A percentile compares a stretch with the other conserved stretches of the same genome.
Evolutionary conservation across 1,284 basidiomycete genomes (phyloP).

Genomic region (Mycena citricolor): DNA sequence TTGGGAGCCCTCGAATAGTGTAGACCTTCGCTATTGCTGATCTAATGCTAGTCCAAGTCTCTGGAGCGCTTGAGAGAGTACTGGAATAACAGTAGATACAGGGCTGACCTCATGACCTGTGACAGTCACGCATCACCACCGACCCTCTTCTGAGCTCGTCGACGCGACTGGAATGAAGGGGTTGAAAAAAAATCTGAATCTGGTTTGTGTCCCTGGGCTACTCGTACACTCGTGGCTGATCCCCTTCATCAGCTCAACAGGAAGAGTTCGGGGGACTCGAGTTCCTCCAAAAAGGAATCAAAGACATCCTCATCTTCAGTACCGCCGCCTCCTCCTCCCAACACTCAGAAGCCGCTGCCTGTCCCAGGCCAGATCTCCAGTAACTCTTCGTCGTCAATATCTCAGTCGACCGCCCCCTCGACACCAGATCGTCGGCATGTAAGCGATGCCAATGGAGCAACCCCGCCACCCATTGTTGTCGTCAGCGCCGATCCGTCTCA

Average conservation of each 20-base stretch:
- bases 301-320: slow-evolving; percentile 48
- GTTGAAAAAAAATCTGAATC: slow-evolving; percentile 63
- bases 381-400: slow-evolving; percentile 42
- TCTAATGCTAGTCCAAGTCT: no score
- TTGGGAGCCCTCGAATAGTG: no score
- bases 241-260: slow-evolving; percentile 52
- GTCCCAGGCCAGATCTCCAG: slow-evolving; percentile 46
- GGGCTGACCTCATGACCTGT: background rate
- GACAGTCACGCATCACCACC: background rate
- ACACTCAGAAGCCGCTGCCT: slow-evolving; percentile 60
- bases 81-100: background rate
- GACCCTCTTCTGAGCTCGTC: no score
- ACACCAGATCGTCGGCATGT: slow-evolving; percentile 55
- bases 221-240: slow-evolving; percentile 24
- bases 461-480: slow-evolving; percentile 86
- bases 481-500: slow-evolving; percentile 77
- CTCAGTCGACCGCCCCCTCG: slow-evolving; percentile 33
- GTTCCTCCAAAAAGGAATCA: slow-evolving; percentile 67
- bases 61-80: no score
- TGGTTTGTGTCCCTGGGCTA: slow-evolving; percentile 16
- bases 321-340: slow-evolving; percentile 65
- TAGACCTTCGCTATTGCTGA: no score
- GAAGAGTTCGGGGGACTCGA: slow-evolving; percentile 65
- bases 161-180: no score
- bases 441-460: slow-evolving; percentile 36